Evolutionary conservation across 1,284 basidiomycete species (phyloP), one percentile per base, ranked within the genome.

Genomic region (Fomitopsis palustris): DNA sequence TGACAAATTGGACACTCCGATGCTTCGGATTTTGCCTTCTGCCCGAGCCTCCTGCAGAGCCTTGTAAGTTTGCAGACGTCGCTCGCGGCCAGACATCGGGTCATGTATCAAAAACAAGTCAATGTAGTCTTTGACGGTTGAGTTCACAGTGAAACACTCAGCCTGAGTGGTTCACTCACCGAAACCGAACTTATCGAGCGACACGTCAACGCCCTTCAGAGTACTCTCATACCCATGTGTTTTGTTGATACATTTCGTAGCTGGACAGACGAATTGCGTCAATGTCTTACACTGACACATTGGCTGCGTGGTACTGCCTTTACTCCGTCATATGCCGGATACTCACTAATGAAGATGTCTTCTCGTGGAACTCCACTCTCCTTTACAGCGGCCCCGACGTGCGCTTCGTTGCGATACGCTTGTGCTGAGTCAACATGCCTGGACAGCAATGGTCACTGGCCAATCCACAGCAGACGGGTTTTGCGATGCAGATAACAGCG

Each of bases 391-490:
- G 77, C 74, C 8, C 87, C 84, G n/a, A 87, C 85, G 17, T 78
- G 74, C 1, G 79, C 78, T 70, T 95, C 92, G 67, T 94, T 95
- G 43, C 77, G 74, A 70, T 95, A 94, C 14, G 78, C 78, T 64
- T 89, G 87, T 0, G 91, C 91, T 3, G 85, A 81, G 67, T 92
- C 89, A 52, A 90, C 72, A 62, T 88, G 88, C 60, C 86, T 82
- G 42, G 6, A 25, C 33, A 53, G 14, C 31, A 19, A 2, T 12
- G 35, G 17, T 17, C 6, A 35, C 10, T 9, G 38, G 37, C 42
- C 10, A 14, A 14, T 37, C 16, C 37, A 21, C 6, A 17, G 17
- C 21, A 29, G 47, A 10, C 45, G 16, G 21, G 12, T n/a, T 42
- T 4, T 31, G 25, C 8, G 14, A 42, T 17, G 19, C 4, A 21